Evolutionary conservation across 192 early-diverging fungal species (phyloP).

Genomic region (Coemansia sp.): DNA sequence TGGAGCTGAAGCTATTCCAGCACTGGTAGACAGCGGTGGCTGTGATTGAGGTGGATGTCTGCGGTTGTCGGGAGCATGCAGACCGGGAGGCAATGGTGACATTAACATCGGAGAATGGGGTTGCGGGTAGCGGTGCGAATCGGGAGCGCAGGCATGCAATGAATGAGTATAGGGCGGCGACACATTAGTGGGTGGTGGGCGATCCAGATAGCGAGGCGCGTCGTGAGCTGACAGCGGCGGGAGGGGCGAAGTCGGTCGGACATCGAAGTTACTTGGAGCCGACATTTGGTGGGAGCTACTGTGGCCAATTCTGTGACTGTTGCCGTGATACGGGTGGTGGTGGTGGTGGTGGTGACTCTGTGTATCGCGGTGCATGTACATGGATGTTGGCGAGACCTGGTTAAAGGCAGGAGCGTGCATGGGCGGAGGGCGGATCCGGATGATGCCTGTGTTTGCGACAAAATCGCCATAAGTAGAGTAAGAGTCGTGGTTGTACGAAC

Average conservation of each 20-base stretch:
- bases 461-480: constrained; percentile 53
- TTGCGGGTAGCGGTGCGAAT: constrained; percentile 13
- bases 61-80: not conserved
- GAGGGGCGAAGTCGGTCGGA: constrained; percentile 10
- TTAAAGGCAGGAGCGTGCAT: constrained; percentile 23
- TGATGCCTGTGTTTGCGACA: constrained; percentile 42
- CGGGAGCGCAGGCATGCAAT: constrained; percentile 3
- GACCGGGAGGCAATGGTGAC: not conserved
- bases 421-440: constrained; percentile 38
- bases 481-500: constrained; percentile 43
- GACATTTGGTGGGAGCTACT: constrained; percentile 16
- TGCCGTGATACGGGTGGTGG: constrained; percentile 8
- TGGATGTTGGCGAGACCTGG: constrained; percentile 14
- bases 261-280: constrained; percentile 9
- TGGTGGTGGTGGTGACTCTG: not conserved
- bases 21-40: not conserved
- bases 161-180: constrained; percentile 3
- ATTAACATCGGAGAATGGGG: not conserved
- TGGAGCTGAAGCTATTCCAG: not conserved
- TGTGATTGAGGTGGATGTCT: not conserved
- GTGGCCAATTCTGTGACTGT: constrained; percentile 3
- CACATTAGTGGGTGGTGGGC: constrained; percentile 1
- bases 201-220: constrained; percentile 2
- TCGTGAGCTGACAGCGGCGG: constrained; percentile 1
- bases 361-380: constrained; percentile 8